Base-by-base conservation (phyloP, 208 protist species). In the Porcisia hertigi region DNA sequence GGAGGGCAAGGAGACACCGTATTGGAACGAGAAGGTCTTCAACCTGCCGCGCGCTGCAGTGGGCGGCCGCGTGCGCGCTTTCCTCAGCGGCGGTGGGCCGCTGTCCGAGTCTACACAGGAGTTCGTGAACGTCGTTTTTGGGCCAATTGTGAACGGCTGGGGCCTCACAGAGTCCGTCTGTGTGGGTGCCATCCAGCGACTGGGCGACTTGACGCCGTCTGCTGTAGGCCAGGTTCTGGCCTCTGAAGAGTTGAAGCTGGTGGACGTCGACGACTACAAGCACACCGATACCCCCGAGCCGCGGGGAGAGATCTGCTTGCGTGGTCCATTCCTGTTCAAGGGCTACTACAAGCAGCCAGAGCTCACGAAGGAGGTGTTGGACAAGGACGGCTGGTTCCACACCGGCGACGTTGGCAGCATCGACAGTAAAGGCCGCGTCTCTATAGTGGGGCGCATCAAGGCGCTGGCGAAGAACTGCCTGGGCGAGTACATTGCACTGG, bases 401-500 rank as follows among this genome's bases (percentile, higher is more conserved):
- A n/a, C n/a, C n/a, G 94, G 94, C 45, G 94, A 98, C 73, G 86
- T 98, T 41, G 96, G 95, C 58, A 76, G 67, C 58, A 60, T 95
- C 65, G 34, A 59, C 12, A 23, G 36, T 25, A 82, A 91, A 23
- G 90, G 90, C 9, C 83, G 73, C 6, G 25, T 98, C 14, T 63
- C 81, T 49, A 89, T 98, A 14, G 77, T 98, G 2, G 96, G 94
- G 18, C 90, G 96, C 76, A 83, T 92, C 52, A 98, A 98, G 88
- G 92, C 93, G n/a, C 84, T 98, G 54, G 94, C 92, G 74, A 98
- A 98, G 86, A 94, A 96, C 72, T 81, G 77, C n/a, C 84, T 94
- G 18, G 97, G 97, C 39, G 94, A 98, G 86, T 98, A 98, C 86
- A 91, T 98, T 59, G 91, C 94, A 14, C 69, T 97, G 47, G 94